Conservation (phyloP, 768 basidiomycete species). For the Neoboletus magnificus region DNA sequence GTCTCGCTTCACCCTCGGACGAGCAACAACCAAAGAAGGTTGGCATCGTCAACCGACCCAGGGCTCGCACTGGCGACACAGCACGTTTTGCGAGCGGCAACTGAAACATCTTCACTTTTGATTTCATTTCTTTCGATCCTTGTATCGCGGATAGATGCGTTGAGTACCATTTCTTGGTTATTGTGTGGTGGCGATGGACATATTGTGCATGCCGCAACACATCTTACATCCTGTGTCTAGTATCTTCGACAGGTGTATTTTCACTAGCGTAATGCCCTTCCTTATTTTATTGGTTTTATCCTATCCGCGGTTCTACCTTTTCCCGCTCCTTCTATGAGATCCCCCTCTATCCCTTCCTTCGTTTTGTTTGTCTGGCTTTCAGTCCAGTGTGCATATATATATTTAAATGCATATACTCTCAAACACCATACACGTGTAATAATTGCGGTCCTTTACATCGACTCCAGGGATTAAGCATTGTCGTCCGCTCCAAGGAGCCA, state of each 20-base stretch:
- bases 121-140: conserved; percentile 7
- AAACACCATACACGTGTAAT: conserved; percentile 21
- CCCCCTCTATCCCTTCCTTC: conserved; percentile 5
- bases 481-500: conserved; percentile 94
- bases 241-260: conserved; percentile 6
- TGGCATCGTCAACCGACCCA: conserved; percentile 58
- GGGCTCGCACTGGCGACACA: conserved; percentile 63
- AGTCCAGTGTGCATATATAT: conserved; percentile 26
- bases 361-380: conserved; percentile 27
- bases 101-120: conserved; percentile 17
- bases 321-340: conserved; percentile 21
- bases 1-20: conserved; percentile 8
- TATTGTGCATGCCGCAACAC: conserved; percentile 11
- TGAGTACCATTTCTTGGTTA: conserved; percentile 14
- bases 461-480: conserved; percentile 3
- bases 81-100: conserved; percentile 56
- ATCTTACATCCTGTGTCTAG: conserved; percentile 12
- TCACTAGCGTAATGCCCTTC: neutral
- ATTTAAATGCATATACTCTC: conserved; percentile 16
- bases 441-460: neutral
- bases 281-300: conserved; percentile 31
- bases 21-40: conserved; percentile 24
- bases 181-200: conserved; percentile 7
- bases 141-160: conserved; percentile 16
- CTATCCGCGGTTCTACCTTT: conserved; percentile 23